Evolutionary conservation across 2,329 filamentous ascomycete species (phyloP), one percentile per base, ranked within the genome.

Genomic region (Conoideocrella luteorostrata): DNA sequence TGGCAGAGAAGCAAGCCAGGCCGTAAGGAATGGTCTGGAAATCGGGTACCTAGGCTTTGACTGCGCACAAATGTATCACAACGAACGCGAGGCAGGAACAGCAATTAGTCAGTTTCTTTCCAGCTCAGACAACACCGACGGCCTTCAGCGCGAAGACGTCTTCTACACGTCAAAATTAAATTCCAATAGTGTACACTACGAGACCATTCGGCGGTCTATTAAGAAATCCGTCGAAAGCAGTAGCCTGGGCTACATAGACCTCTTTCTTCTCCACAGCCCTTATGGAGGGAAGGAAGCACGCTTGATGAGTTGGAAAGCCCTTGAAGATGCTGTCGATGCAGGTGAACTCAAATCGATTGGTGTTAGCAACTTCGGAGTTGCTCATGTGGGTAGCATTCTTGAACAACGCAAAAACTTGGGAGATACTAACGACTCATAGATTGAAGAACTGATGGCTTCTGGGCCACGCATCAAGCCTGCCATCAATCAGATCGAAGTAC

Each of bases 141-240:
- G 67, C 0, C 59, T 88, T 22, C 74, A 70, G 50, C 75, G 87
- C 5, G 75, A 82, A 45, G 80, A 90, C 55, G 69, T 93, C 42
- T 87, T 87, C 63, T 90, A 87, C 61, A 93, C 87, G 1, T 84
- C 82, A 28, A 94, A 93, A 67, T 72, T 93, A 12, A 80, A 79
- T 2, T 79, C 73, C 46, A 86, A 82, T 57, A 67, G 66, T 53
- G 71, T 71, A 2, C 74, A 74, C 4, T 91, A 90, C 60, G 75
- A 84, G n/a, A 67, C 69, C 4, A 85, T 85, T 20, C 75, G 82
- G 39, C 68, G 66, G 47, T 81, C 83, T 0, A 86, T 93, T 50
- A 77, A 72, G 48, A 60, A 76, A 57, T 84, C 78, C 23, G 70
- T 89, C 4, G 71, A 78, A 37, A 74, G 75, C 44, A 81, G 78